Base-by-base conservation (phyloP, 331 rosid genomes). In the Saraca asoca region DNA sequence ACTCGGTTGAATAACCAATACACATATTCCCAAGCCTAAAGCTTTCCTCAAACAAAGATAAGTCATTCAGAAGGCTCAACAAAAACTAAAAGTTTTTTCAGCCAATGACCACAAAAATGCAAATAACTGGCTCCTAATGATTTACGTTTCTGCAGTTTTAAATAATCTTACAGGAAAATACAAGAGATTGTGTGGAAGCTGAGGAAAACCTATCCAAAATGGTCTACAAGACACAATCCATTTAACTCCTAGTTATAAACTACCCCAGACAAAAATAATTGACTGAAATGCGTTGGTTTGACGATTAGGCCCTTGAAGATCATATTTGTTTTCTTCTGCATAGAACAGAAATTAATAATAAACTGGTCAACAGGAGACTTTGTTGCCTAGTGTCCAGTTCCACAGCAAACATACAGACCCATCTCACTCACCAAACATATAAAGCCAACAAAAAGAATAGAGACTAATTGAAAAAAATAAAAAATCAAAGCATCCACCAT, bases 361-460 rank as follows among this genome's bases (percentile, higher is more conserved):
- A 5, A 3, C 14, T 46, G 51, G 16, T 46, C 51, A 46, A 35
- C 41, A 24, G n/a, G n/a, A 31, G 3, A 24, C 31, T 24, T 24
- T 24, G 31, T 24, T 1, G 31, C 31, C 31, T 24, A 24, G 31
- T 3, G 31, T 24, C 31, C 31, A 24, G 31, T 24, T 24, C n/a
- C n/a, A n/a, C n/a, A n/a, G n/a, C n/a, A 51, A 2, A 2, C 8
- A 42, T 38, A 19, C 68, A 1, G 49, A 70, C 60, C 63, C 64
- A 56, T 19, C 38, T 12, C 34, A 33, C 13, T 15, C 44, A 67
- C 52, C 46, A 51, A 18, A 43, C 48, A 9, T 5, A 44, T n/a
- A 11, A 24, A 24, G 31, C 2, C 31, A 24, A 24, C 31, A 24
- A 24, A 24, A 24, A 24, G 31, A 24, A 24, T 24, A 24, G 31